Conservation (phyloP, 257 asterid species). For the Solanum boliviense region DNA sequence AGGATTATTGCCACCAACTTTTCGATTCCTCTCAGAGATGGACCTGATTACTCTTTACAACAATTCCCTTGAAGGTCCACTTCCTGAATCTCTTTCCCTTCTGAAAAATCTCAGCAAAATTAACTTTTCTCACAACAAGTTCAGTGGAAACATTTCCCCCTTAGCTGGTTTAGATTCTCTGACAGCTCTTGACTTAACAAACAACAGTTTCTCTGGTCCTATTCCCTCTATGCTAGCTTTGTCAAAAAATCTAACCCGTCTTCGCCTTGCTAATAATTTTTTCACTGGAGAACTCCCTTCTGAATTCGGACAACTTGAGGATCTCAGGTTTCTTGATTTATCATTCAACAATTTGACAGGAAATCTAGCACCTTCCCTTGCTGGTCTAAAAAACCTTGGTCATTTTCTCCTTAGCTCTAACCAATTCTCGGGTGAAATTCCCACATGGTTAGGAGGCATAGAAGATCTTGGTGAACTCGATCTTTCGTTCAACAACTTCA, state of each 20-base stretch:
- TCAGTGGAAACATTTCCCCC: constrained; percentile 51
- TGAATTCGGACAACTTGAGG: constrained; percentile 40
- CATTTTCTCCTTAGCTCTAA: constrained; percentile 65
- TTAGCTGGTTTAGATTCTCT: constrained; percentile 45
- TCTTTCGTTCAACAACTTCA: constrained; percentile 56
- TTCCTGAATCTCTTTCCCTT: constrained; percentile 59
- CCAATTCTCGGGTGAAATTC: constrained; percentile 39
- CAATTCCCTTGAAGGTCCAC: constrained; percentile 69
- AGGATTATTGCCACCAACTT: constrained; percentile 61
- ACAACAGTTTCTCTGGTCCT: constrained; percentile 58
- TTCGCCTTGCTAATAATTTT: constrained; percentile 58
- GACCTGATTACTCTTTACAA: constrained; percentile 67
- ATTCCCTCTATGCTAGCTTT: constrained; percentile 50
- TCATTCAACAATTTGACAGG: constrained; percentile 61
- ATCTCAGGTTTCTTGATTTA: constrained; percentile 61
- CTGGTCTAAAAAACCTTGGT: constrained; percentile 32
- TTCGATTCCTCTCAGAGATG: constrained; percentile 49
- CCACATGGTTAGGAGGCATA: constrained; percentile 63
- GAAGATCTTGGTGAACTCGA: constrained; percentile 71
- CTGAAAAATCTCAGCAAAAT: constrained; percentile 61
- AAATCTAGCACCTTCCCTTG: constrained; percentile 36
- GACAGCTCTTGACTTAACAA: constrained; percentile 56
- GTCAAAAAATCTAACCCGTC: constrained; percentile 48
- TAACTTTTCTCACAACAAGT: constrained; percentile 60
- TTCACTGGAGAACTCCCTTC: constrained; percentile 55